A percentile compares a stretch with the other conserved stretches of the same genome.
Conservation (phyloP, 495 filamentous ascomycete genomes). For the Acidiella bohemica region DNA sequence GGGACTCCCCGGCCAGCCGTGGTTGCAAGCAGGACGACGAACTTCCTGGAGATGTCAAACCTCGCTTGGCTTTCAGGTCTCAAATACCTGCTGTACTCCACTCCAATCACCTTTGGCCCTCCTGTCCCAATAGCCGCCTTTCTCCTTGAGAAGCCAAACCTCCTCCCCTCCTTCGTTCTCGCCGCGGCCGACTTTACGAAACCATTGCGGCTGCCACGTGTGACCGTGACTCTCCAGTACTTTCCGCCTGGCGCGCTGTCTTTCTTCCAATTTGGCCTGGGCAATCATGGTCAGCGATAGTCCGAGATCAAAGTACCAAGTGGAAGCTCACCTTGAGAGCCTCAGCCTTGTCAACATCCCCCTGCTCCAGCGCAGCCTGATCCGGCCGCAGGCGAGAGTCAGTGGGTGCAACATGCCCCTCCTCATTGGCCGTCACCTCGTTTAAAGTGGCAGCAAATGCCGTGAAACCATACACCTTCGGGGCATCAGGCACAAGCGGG, state of each 20-base stretch:
- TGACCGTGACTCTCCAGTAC: constrained; percentile 61
- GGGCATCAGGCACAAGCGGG: constrained; percentile 56
- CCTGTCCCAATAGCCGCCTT: constrained; percentile 88
- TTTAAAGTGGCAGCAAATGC: constrained; percentile 76
- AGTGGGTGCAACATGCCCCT: constrained; percentile 56
- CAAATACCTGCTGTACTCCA: constrained; percentile 60
- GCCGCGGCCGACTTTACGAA: constrained; percentile 43
- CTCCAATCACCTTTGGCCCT: constrained; percentile 54
- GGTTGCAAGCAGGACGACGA: too few species aligned
- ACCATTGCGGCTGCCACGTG: constrained; percentile 66
- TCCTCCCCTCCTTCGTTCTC: constrained; percentile 43
- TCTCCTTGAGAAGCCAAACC: constrained; percentile 72
- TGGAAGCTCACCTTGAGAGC: constrained; percentile 64
- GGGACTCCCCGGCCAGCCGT: too few species aligned
- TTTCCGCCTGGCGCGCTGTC: constrained; percentile 60
- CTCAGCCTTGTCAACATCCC: constrained; percentile 74
- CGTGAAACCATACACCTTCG: constrained; percentile 74
- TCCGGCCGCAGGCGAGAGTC: constrained; percentile 81
- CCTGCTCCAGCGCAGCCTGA: constrained; percentile 73
- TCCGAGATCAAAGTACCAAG: too few species aligned
- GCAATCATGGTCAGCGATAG: too few species aligned
- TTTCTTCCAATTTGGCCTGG: constrained; percentile 67
- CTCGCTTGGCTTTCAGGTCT: constrained; percentile 25
- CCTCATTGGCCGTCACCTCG: constrained; percentile 71
- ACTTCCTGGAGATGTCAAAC: neutral